Evolutionary conservation across 345 rosid genomes (phyloP), one percentile per base, ranked within the genome.

Genomic region (Gynandropsis gynandra): DNA sequence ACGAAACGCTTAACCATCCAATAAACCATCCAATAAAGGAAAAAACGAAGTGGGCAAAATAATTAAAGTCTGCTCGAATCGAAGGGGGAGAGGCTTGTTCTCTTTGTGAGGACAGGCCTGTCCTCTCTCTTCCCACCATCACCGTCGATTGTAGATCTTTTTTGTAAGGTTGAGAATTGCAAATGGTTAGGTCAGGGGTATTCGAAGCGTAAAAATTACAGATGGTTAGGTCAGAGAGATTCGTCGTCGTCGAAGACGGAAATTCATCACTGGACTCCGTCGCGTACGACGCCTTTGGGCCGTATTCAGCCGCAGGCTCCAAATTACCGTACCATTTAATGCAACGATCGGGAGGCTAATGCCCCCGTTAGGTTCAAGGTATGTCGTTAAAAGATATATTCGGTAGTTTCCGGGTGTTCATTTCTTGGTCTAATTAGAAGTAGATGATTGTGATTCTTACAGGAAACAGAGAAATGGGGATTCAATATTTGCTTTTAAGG

Each of bases 291-390:
- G 32, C 80, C 87, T 58, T 85, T 88, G 21, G 99, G 99, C 34
- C 81, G 80, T 19, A 80, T 93, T 47, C 99, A 85, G 73, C 96
- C 99, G 8, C 99, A 88, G 79, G 89, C 99, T 12, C 99, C 99
- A 8, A 61, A 69, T 70, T 65, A 76, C 48, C 97, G 99, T 41
- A 93, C 94, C 66, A 75, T 93, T 65, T 78, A 55, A 68, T 88
- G 99, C 67, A 93, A 93, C 63, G 95, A 93, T 63, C 92, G 95
- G 19, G 99, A 88, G 11, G 88, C 99, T 72, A 93, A 93, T 72
- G 58, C 61, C 48, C 79, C 76, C 50, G 76, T 85, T 59, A 67
- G 82, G 42, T 93, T 80, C 74, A 85, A 78, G 99, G 99, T 93
- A 50, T 31, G 50, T 10, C 29, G 48, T n/a, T n/a, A n/a, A n/a